Evolutionary conservation across 1,139 yeast species (phyloP).

Genomic region (Hyphopichia fennica): DNA sequence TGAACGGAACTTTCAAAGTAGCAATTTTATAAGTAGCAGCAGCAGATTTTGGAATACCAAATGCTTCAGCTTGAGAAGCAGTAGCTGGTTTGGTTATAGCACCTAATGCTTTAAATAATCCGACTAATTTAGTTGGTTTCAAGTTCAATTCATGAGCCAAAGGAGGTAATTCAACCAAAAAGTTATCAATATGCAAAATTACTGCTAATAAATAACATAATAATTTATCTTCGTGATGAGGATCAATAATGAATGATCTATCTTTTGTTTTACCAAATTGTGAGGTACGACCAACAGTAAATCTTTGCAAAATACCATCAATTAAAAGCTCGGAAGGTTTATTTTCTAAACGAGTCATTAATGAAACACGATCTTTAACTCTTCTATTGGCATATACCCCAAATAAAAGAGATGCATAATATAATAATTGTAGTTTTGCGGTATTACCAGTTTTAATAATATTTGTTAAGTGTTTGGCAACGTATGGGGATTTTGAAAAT

Average conservation of each 20-base stretch:
- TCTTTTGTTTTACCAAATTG: conserved; percentile 73
- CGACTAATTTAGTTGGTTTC: conserved; percentile 72
- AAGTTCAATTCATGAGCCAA: conserved; percentile 82
- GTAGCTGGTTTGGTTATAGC: conserved; percentile 75
- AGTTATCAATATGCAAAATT: conserved; percentile 74
- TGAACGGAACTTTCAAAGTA: conserved; percentile 81
- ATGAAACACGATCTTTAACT: conserved; percentile 55
- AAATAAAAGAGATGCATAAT: conserved; percentile 74
- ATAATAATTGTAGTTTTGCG: conserved; percentile 65
- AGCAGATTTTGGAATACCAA: conserved; percentile 68
- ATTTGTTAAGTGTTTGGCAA: conserved; percentile 49
- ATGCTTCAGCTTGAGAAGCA: conserved; percentile 79
- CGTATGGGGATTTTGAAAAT: conserved; percentile 53
- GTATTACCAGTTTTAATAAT: conserved; percentile 46
- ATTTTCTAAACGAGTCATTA: conserved; percentile 58
- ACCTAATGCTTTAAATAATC: conserved; percentile 78
- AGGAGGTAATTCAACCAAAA: conserved; percentile 73
- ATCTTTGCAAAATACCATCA: conserved; percentile 72
- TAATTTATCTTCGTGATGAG: conserved; percentile 82
- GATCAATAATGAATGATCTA: conserved; percentile 75
- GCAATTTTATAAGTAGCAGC: conserved; percentile 79
- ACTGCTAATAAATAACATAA: conserved; percentile 75
- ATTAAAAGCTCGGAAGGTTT: conserved; percentile 70
- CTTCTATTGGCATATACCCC: conserved; percentile 80
- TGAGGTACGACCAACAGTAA: conserved; percentile 65